Conservation (phyloP, 768 basidiomycete species). For the Mycena crocata region DNA sequence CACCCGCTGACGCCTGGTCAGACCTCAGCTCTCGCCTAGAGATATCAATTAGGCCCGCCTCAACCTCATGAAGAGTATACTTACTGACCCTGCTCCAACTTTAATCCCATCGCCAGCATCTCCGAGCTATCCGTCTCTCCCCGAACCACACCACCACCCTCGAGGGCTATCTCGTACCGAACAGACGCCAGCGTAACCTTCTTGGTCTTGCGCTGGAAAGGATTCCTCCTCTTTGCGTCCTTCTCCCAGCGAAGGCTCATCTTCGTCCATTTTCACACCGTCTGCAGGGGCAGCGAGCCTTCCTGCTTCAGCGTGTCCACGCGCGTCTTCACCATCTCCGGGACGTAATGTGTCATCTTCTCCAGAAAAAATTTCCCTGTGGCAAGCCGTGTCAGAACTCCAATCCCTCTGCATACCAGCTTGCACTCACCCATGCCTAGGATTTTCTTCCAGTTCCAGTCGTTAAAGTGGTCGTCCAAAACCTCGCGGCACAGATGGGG, state of each 20-base stretch:
- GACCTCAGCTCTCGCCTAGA: neutral
- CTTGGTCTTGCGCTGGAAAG: no score
- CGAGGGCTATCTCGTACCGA: neutral
- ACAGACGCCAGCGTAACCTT: neutral
- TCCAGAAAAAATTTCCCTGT: no score
- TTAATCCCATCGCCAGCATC: neutral
- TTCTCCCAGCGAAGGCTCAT: no score
- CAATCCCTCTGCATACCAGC: no score
- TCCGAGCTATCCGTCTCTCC: neutral
- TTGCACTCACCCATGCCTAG: neutral
- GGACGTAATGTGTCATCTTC: neutral
- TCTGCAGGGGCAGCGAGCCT: no score
- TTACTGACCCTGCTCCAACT: slow-evolving; percentile 7
- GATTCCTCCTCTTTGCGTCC: no score
- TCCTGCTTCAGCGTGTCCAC: no score
- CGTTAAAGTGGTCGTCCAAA: no score
- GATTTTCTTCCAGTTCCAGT: no score
- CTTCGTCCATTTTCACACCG: no score
- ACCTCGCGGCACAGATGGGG: slow-evolving; percentile 5
- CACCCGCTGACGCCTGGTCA: neutral
- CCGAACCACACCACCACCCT: neutral
- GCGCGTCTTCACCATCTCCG: no score
- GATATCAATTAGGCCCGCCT: neutral
- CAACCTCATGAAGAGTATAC: neutral
- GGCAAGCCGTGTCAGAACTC: no score